Evolutionary conservation across 2,329 filamentous ascomycete genomes (phyloP).

Genomic region (Alternaria ventricosa): DNA sequence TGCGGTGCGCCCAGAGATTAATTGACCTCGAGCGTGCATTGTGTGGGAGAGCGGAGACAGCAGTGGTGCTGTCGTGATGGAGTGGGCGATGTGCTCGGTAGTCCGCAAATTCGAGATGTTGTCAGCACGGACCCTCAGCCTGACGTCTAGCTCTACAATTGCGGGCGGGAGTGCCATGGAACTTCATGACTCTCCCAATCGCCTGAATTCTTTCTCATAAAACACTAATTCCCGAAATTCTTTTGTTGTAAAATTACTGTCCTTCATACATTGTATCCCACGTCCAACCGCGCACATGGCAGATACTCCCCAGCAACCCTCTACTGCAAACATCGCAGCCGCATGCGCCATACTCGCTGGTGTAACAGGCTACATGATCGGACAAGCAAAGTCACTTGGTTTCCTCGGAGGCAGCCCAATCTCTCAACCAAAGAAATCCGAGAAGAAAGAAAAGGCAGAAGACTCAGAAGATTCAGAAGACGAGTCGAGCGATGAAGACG

Average conservation of each 20-base stretch:
- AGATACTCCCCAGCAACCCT: slow-evolving; percentile 55
- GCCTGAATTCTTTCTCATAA: no score
- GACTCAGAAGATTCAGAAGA: slow-evolving; percentile 33
- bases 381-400: slow-evolving; percentile 71
- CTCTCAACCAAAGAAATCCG: slow-evolving; percentile 31
- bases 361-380: slow-evolving; percentile 76
- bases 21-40: slow-evolving; percentile 42
- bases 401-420: slow-evolving; percentile 66
- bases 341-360: slow-evolving; percentile 77
- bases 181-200: background rate
- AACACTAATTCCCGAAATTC: background rate
- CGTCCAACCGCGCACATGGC: slow-evolving; percentile 21
- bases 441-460: slow-evolving; percentile 8
- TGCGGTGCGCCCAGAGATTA: slow-evolving; percentile 33
- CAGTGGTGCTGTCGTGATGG: slow-evolving; percentile 21
- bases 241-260: background rate
- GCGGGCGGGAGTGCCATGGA: background rate
- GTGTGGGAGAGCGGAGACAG: slow-evolving; percentile 11
- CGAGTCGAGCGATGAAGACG: slow-evolving; percentile 39
- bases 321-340: slow-evolving; percentile 67
- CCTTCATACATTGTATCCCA: background rate
- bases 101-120: slow-evolving; percentile 28
- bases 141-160: slow-evolving; percentile 2
- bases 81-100: slow-evolving; percentile 24
- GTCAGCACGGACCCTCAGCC: slow-evolving; percentile 6